phyloP scores from a whole-genome alignment of 768 basidiomycete species.

The Mycena latifolia region DNA sequence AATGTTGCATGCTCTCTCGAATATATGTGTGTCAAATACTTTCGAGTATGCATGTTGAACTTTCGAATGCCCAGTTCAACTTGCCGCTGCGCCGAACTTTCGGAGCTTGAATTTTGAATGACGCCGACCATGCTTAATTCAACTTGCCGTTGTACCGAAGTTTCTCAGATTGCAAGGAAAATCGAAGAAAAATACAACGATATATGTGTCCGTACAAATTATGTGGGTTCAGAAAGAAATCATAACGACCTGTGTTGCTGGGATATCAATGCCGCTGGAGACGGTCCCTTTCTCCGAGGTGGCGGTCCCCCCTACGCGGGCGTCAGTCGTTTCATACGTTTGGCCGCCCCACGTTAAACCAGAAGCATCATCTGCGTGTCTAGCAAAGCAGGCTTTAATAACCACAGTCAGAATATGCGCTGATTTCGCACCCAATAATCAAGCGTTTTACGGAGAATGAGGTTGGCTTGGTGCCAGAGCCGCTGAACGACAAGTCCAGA shows the following conservation, averaged over 20 bases:
- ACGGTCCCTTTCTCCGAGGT: conserved; percentile 46
- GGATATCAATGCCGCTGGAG: conserved; percentile 56
- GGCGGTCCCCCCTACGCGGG: conserved; percentile 51
- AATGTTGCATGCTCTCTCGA: neutral
- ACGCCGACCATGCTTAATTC: too few species aligned
- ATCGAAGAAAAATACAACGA: too few species aligned
- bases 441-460: conserved; percentile 62
- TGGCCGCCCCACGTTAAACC: conserved; percentile 71
- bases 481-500: conserved; percentile 55
- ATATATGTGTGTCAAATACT: neutral
- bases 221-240: conserved; percentile 45
- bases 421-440: conserved; percentile 54
- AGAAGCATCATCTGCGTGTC: conserved; percentile 62
- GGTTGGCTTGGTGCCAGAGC: conserved; percentile 39
- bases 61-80: too few species aligned
- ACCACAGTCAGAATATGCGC: neutral
- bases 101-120: too few species aligned
- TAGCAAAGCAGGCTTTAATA: conserved; percentile 35
- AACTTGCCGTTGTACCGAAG: too few species aligned
- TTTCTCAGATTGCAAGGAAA: too few species aligned
- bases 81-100: too few species aligned
- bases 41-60: too few species aligned
- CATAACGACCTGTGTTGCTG: conserved; percentile 62
- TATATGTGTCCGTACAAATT: too few species aligned
- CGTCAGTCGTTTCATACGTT: conserved; percentile 66